Evolutionary conservation across 2,329 filamentous ascomycete genomes (phyloP).

Genomic region (Claviceps cyperi): DNA sequence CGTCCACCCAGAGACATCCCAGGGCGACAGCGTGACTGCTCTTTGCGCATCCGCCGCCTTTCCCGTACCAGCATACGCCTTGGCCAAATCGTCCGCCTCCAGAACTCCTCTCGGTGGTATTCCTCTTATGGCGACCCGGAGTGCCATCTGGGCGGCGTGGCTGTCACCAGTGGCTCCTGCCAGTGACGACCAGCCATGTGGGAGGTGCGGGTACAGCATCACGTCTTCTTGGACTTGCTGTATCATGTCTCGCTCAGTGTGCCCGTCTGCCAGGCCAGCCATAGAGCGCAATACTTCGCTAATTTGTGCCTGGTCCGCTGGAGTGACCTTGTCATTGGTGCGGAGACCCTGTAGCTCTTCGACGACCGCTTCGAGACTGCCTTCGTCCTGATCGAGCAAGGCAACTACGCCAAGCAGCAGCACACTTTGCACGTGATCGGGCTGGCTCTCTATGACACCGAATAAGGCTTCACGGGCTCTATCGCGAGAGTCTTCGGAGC

Average conservation of each 20-base stretch:
- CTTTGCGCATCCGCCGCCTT: constrained; percentile 59
- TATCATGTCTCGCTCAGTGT: constrained; percentile 35
- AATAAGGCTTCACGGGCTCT: constrained; percentile 71
- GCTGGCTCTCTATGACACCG: constrained; percentile 57
- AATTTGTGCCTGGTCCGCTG: constrained; percentile 52
- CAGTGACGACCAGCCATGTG: constrained; percentile 69
- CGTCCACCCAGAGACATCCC: constrained; percentile 53
- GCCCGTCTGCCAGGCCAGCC: constrained; percentile 39
- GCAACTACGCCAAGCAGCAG: constrained; percentile 75
- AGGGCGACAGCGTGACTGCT: constrained; percentile 69
- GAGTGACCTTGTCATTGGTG: constrained; percentile 47
- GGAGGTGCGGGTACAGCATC: constrained; percentile 65
- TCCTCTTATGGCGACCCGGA: constrained; percentile 60
- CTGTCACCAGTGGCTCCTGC: constrained; percentile 41
- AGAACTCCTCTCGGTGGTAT: constrained; percentile 60
- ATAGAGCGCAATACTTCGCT: constrained; percentile 65
- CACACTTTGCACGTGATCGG: constrained; percentile 65
- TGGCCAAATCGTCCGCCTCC: constrained; percentile 53
- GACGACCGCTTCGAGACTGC: constrained; percentile 66
- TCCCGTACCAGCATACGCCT: constrained; percentile 61
- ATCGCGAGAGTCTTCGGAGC: constrained; percentile 55
- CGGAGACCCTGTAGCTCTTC: constrained; percentile 63
- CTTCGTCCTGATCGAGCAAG: constrained; percentile 62
- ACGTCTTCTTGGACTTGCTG: constrained; percentile 61
- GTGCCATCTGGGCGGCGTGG: constrained; percentile 59